Base-by-base conservation (phyloP, 1,284 basidiomycete genomes). In the Microbotryum saponariae region DNA sequence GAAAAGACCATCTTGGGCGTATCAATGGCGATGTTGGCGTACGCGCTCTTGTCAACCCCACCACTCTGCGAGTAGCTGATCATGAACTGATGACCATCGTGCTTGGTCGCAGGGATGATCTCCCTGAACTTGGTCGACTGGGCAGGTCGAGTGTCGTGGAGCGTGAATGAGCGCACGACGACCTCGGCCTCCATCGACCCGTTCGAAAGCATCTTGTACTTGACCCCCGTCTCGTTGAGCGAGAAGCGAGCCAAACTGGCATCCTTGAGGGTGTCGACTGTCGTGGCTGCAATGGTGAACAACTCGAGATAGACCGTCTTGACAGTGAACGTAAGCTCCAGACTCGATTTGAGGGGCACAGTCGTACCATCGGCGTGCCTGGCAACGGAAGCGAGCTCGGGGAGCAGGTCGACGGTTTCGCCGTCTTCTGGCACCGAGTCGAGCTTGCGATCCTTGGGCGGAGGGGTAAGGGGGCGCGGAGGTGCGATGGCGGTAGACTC, bases 1-100 rank as follows among this genome's bases (percentile, higher is more conserved):
- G 96, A 87, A 71, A 99, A 91, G 65, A 98, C 90, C 70, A 98
- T 81, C 71, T 89, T 85, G 6, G 96, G 96, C 37, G 89, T 91
- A 74, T 98, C 96, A 45, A 99, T 80, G 1, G 91, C 92, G 46
- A 96, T 78, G 63, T 98, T 82, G 4, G 86, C 88, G 47, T 91
- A 78, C 7, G 88, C 80, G 42, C 85, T 80, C 25, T 77, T 75
- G 55, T 83, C 80, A 4, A 73, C 58, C 3, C 84, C 83, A 27
- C 77, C 74, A 8, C 90, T 82, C 69, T 82, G 83, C 4, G 90
- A 88, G 74, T 90, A 97, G 60, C 93, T 82, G 51, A 97, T 76
- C 89, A 97, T 97, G 73, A 98, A 88, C 66, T 94, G 96, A 70
- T 97, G 91, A 33, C 91, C 66, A 33, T 61, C 55, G 73, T 97